Evolutionary conservation across 2,329 filamentous ascomycete genomes (phyloP), one percentile per base, ranked within the genome.

Genomic region (Monosporascus sp.): DNA sequence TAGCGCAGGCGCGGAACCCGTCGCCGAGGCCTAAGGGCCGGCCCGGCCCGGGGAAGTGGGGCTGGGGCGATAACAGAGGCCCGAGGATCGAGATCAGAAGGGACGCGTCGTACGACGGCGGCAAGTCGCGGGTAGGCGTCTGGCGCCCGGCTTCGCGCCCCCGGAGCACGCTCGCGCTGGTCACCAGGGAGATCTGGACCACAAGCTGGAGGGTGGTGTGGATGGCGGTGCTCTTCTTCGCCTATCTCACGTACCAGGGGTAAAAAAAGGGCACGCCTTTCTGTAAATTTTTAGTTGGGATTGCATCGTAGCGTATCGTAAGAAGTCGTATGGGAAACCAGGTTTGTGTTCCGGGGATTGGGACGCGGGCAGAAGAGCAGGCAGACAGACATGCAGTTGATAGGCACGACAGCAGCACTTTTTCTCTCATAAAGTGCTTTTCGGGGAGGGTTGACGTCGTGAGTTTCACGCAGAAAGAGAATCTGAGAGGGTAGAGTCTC

Each of bases 141-240:
- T 68, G 67, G 66, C 59, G 58, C 51, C 61, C 67, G 15, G 64
- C 64, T 15, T 51, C 60, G 18, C 54, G 62, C 31, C 51, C 59
- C 52, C 62, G 48, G 67, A 69, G 72, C 49, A 73, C 68, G 22
- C 66, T 79, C 3, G 67, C 68, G 1, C 66, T 82, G 5, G 77
- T 88, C 6, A 66, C 74, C 35, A 73, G 76, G 25, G 87, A 93
- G 67, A 70, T 90, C 38, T 78, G 77, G 70, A 78, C 75, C 8
- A 85, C 81, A 45, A 62, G 85, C 18, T 83, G 81, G 72, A 75
- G 80, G 48, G 84, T 91, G 3, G 76, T 76, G 6, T 82, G 80
- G 77, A 79, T 88, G 68, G 83, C 82, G 20, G 68, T 85, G 45
- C 59, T 74, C 15, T 84, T 85, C 67, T 94, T 88, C 76, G 75